Conservation (phyloP, 2,329 filamentous ascomycete species). For the Fonsecaea erecta region DNA sequence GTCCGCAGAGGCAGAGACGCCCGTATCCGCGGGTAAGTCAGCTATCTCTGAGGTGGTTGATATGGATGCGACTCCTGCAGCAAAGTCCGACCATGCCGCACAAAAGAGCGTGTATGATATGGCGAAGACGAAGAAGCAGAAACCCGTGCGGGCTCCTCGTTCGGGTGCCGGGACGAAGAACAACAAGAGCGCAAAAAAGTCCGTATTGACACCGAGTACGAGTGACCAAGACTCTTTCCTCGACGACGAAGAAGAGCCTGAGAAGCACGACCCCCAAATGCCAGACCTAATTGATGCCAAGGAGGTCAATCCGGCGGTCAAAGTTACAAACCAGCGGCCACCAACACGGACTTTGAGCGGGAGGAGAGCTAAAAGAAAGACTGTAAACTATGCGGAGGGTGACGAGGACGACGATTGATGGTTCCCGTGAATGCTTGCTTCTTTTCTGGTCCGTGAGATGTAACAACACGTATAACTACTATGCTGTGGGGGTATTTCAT, state of each 20-base stretch:
- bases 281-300: slow-evolving; percentile 47
- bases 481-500: no score
- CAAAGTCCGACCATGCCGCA: slow-evolving; percentile 16
- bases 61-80: neutral
- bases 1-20: slow-evolving; percentile 12
- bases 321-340: neutral
- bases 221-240: slow-evolving; percentile 24
- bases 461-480: no score
- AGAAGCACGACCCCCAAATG: slow-evolving; percentile 41
- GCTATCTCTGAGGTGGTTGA: neutral
- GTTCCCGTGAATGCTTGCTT: no score
- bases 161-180: neutral
- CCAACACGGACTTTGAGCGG: slow-evolving; percentile 29
- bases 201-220: slow-evolving; percentile 50
- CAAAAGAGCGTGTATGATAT: slow-evolving; percentile 19
- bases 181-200: neutral
- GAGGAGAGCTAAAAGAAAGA: slow-evolving; percentile 27
- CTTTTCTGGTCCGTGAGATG: no score
- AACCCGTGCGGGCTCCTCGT: slow-evolving; percentile 39
- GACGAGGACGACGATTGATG: slow-evolving; percentile 21
- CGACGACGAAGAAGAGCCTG: slow-evolving; percentile 39
- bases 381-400: slow-evolving; percentile 35
- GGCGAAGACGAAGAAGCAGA: slow-evolving; percentile 37
- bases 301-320: neutral
- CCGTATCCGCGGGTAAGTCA: neutral